These are phyloP conservation scores for Ogataea trehaloabstinens DNA, from an alignment of 805 yeast species.

Conservation along the genomic window DNA sequence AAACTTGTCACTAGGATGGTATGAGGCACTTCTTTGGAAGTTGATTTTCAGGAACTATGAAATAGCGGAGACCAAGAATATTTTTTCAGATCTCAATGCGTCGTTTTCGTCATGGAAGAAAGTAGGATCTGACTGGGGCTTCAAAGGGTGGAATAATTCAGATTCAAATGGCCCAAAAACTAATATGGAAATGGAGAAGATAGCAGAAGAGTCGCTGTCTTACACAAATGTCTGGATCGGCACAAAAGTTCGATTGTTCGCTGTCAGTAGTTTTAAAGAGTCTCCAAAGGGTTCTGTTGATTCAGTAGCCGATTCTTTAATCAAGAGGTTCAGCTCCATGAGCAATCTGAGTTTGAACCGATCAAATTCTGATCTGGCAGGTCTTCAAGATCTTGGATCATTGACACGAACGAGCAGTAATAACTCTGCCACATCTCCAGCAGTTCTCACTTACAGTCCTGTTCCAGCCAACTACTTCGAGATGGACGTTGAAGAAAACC, in stretches of 20 bases:
- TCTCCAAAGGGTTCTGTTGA: conserved; percentile 41
- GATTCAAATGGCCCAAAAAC: not conserved
- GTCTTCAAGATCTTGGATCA: conserved; percentile 26
- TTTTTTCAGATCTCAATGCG: conserved; percentile 35
- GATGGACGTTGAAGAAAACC: not conserved
- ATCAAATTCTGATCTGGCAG: conserved; percentile 1
- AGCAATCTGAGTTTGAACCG: not conserved
- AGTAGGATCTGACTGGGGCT: conserved; percentile 36
- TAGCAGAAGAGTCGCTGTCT: conserved; percentile 14
- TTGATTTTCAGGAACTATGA: conserved; percentile 44
- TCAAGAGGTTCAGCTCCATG: conserved; percentile 47
- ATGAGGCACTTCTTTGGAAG: conserved; percentile 63
- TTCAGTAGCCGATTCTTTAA: conserved; percentile 46
- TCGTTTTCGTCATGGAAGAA: conserved; percentile 31
- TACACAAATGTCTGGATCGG: conserved; percentile 42
- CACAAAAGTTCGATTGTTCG: conserved; percentile 45
- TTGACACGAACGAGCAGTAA: conserved; percentile 10
- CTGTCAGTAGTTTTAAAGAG: conserved; percentile 21
- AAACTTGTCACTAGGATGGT: conserved; percentile 69
- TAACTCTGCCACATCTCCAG: conserved; percentile 22
- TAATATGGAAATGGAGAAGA: conserved; percentile 6
- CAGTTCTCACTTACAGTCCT: conserved; percentile 1
- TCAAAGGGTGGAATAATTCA: conserved; percentile 22
- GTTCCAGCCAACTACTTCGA: not conserved
- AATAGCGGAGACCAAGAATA: conserved; percentile 27